A percentile compares a stretch with the other conserved stretches of the same genome.
Evolutionary conservation across 2,329 filamentous ascomycete species (phyloP).

Genomic region (Paecilomyces variotii): DNA sequence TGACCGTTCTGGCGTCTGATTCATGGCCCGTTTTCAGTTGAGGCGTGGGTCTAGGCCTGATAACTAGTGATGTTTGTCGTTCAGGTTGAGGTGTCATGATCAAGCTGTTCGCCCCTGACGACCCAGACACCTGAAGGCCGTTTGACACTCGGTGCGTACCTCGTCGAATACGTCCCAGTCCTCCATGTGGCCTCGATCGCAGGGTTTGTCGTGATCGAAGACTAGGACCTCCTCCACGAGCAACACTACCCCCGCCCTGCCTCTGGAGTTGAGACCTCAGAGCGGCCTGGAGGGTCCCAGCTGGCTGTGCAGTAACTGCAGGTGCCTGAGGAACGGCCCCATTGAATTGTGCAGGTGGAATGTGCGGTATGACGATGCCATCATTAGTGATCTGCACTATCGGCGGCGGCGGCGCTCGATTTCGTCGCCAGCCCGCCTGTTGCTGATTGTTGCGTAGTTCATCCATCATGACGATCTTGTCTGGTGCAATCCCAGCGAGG

Average conservation of each 20-base stretch:
- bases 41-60: not conserved
- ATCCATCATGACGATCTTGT: slow-evolving; percentile 14
- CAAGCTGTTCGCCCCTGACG: not conserved
- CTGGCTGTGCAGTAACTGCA: not conserved
- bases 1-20: not conserved
- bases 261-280: not conserved
- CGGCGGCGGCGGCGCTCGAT: slow-evolving; percentile 5
- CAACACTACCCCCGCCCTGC: not conserved
- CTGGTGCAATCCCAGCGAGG: slow-evolving; percentile 17
- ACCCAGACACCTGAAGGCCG: not conserved
- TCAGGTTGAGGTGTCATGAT: not conserved
- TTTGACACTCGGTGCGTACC: not conserved
- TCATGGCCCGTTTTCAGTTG: not conserved
- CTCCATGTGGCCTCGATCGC: not conserved
- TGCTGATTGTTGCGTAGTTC: not conserved
- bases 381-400: slow-evolving; percentile 14
- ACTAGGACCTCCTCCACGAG: not conserved
- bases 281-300: not conserved
- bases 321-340: slow-evolving; percentile 9
- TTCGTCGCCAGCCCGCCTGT: not conserved
- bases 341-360: slow-evolving; percentile 15
- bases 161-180: not conserved
- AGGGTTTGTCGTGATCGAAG: not conserved
- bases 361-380: slow-evolving; percentile 10
- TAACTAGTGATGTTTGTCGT: not conserved